Percentiles rank a stretch among this genome's conserved stretches.
Conservation (phyloP, 768 basidiomycete genomes). For the Naematelia encephala region DNA sequence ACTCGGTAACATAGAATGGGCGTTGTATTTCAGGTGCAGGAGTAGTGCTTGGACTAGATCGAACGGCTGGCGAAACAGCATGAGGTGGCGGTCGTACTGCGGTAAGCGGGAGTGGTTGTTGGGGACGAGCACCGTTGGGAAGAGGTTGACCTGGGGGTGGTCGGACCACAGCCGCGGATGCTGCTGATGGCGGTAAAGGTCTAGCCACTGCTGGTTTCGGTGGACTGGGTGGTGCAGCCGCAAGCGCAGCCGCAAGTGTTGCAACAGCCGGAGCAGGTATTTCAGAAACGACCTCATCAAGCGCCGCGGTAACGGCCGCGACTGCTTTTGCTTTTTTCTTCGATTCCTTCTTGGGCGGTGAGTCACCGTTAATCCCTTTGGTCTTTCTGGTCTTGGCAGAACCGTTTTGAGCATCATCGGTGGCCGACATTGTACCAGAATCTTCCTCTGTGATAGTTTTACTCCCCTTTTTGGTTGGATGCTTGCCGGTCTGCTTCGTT, state of each 20-base stretch:
- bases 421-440: neutral
- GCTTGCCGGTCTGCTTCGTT: slow-evolving; percentile 7
- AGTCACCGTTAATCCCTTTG: neutral
- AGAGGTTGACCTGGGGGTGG: slow-evolving; percentile 3
- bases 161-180: neutral
- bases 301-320: neutral
- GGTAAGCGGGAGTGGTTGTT: slow-evolving; percentile 3
- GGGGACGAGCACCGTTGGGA: slow-evolving; percentile 1
- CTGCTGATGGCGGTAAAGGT: neutral
- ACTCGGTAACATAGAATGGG: slow-evolving; percentile 55
- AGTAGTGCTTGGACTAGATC: slow-evolving; percentile 6
- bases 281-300: slow-evolving; percentile 6
- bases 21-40: slow-evolving; percentile 38
- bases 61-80: slow-evolving; percentile 4
- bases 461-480: neutral
- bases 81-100: slow-evolving; percentile 6
- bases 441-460: neutral
- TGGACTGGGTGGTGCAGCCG: slow-evolving; percentile 4
- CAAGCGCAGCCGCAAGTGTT: slow-evolving; percentile 16
- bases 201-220: neutral
- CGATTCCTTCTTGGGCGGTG: slow-evolving; percentile 10
- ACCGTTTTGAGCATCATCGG: neutral
- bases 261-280: slow-evolving; percentile 8
- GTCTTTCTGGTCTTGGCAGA: slow-evolving; percentile 6
- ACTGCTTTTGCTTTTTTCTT: slow-evolving; percentile 16